Conservation (phyloP, 345 rosid species). For the Jatropha curcas region DNA sequence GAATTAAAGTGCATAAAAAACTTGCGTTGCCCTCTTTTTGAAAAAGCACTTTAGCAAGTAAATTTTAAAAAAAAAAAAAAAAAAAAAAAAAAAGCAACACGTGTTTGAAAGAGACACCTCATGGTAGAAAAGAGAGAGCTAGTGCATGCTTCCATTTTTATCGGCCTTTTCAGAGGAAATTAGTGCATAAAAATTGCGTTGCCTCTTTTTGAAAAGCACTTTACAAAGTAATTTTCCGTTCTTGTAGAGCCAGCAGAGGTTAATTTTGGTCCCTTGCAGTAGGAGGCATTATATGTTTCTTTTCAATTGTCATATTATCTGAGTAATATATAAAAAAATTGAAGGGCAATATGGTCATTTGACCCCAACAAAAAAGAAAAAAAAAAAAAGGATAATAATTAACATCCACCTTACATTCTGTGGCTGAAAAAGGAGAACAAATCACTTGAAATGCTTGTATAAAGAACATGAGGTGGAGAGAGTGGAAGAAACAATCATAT, state of each 20-base stretch:
- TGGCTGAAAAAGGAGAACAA: background rate
- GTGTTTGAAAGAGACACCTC: background rate
- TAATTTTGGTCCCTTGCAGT: too few relatives aligned
- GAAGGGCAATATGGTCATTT: too few relatives aligned
- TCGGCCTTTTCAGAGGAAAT: background rate
- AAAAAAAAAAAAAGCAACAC: background rate
- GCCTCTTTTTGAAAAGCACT: background rate
- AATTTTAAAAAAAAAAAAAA: background rate
- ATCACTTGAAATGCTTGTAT: background rate
- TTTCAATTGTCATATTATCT: too few relatives aligned
- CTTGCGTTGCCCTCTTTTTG: too few relatives aligned
- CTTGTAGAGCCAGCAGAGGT: background rate
- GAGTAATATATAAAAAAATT: too few relatives aligned
- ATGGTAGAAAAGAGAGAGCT: background rate
- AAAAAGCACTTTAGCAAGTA: too few relatives aligned
- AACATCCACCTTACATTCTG: slow-evolving; percentile 2
- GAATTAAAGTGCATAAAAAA: too few relatives aligned
- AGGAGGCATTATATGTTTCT: too few relatives aligned
- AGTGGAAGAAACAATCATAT: background rate
- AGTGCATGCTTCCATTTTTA: background rate
- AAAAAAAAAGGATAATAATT: background rate
- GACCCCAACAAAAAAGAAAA: too few relatives aligned
- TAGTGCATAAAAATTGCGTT: background rate
- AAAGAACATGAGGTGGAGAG: background rate
- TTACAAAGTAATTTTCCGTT: background rate